phyloP scores from a whole-genome alignment of 179 eudicot genomes.

The Gypsophila paniculata region DNA sequence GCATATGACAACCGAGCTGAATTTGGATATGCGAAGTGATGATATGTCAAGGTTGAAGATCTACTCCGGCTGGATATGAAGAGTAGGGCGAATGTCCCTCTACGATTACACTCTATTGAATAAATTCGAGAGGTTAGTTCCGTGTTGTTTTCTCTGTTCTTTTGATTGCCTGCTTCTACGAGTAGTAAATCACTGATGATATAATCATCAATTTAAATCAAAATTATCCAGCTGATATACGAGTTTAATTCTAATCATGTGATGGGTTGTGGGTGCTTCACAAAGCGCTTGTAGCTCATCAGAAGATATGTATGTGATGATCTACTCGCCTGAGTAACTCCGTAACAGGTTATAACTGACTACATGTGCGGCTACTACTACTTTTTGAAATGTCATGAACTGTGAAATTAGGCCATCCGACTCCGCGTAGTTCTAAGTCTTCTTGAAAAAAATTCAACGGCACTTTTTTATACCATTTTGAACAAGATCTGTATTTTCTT shows the following conservation, averaged over 20 bases:
- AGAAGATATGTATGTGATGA: no score
- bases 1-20: slow-evolving; percentile 72
- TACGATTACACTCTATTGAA: slow-evolving; percentile 63
- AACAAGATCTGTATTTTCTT: not conserved
- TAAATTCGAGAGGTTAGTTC: slow-evolving; percentile 76
- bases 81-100: slow-evolving; percentile 65
- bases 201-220: no score
- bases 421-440: not conserved
- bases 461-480: no score
- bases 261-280: no score
- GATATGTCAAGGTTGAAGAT: slow-evolving; percentile 75
- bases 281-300: no score
- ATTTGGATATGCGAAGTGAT: slow-evolving; percentile 72
- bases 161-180: not conserved
- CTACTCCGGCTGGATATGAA: slow-evolving; percentile 57
- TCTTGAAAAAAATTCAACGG: not conserved
- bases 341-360: no score
- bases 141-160: slow-evolving; percentile 5
- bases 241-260: no score
- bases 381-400: no score
- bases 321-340: no score
- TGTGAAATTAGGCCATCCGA: not conserved
- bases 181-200: not conserved
- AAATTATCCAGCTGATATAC: no score
- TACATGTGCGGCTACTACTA: no score